phyloP scores from a whole-genome alignment of 768 basidiomycete genomes.

The Auriscalpium orientale region DNA sequence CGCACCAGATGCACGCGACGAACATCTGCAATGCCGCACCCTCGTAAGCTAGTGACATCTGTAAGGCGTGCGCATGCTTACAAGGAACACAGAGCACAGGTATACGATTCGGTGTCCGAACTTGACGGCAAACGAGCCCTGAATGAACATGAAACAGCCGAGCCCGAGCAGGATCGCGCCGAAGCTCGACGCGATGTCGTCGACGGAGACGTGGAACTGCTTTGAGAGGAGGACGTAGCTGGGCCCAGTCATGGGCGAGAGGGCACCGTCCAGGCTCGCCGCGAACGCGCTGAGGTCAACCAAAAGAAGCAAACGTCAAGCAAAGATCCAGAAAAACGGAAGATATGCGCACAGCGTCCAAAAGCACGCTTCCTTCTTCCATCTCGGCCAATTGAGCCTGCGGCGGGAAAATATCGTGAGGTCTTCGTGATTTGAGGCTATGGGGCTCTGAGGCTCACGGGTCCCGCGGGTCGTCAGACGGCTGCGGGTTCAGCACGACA shows the following conservation, averaged over 20 bases:
- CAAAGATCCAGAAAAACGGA: neutral
- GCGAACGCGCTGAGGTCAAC: slow-evolving; percentile 28
- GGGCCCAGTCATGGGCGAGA: slow-evolving; percentile 36
- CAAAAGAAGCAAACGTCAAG: neutral
- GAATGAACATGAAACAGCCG: slow-evolving; percentile 35
- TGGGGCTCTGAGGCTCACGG: slow-evolving; percentile 23
- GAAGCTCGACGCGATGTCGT: slow-evolving; percentile 36
- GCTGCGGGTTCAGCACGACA: slow-evolving; percentile 36
- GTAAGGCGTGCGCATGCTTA: slow-evolving; percentile 8
- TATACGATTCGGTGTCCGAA: slow-evolving; percentile 41
- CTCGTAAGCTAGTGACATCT: too few species aligned
- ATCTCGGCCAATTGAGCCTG: slow-evolving; percentile 36
- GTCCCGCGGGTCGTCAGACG: slow-evolving; percentile 36
- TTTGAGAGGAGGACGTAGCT: slow-evolving; percentile 34
- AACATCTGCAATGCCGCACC: slow-evolving; percentile 28
- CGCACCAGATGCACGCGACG: slow-evolving; percentile 38
- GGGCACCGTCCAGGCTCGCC: slow-evolving; percentile 34
- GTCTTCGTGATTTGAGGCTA: neutral
- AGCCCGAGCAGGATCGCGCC: slow-evolving; percentile 35
- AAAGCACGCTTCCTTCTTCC: slow-evolving; percentile 40
- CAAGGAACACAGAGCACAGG: slow-evolving; percentile 31
- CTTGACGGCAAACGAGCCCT: slow-evolving; percentile 34
- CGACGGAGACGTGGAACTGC: slow-evolving; percentile 34
- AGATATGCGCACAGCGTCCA: slow-evolving; percentile 30
- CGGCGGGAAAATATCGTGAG: neutral